Conservation (phyloP, 495 filamentous ascomycete genomes). For the Aspergillus bertholletiae region DNA sequence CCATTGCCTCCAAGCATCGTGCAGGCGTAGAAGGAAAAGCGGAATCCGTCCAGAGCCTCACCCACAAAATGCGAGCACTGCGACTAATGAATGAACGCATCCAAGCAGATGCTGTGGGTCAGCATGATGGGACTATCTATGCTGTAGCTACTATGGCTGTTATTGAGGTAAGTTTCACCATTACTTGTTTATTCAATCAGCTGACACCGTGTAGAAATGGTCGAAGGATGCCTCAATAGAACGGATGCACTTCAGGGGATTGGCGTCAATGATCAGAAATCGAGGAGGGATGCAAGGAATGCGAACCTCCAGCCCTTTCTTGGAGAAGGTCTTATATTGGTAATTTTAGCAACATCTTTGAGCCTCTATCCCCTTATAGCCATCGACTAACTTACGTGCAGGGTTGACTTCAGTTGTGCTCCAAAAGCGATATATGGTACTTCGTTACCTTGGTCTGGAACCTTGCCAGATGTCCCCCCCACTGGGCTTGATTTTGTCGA, state of each 20-base stretch:
- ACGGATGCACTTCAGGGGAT: constrained; percentile 25
- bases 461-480: constrained; percentile 14
- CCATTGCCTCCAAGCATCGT: constrained; percentile 28
- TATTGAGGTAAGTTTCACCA: constrained; percentile 21
- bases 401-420: constrained; percentile 28
- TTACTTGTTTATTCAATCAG: background rate
- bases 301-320: constrained; percentile 17
- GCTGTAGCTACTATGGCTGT: constrained; percentile 30
- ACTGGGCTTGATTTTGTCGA: constrained; percentile 17
- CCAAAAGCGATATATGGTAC: constrained; percentile 25
- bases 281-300: constrained; percentile 26
- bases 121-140: constrained; percentile 24
- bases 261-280: constrained; percentile 25
- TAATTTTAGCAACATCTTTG: constrained; percentile 1
- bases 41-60: constrained; percentile 28
- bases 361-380: background rate
- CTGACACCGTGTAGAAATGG: constrained; percentile 25
- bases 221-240: constrained; percentile 28
- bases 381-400: constrained; percentile 4
- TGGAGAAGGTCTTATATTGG: constrained; percentile 28
- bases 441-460: constrained; percentile 23
- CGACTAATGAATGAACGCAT: constrained; percentile 27
- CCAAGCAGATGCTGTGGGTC: constrained; percentile 16
- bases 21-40: constrained; percentile 24
- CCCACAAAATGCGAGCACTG: constrained; percentile 26